Evolutionary conservation across 305 asterid species (phyloP).

Genomic region (Fraxinus angustifolia): DNA sequence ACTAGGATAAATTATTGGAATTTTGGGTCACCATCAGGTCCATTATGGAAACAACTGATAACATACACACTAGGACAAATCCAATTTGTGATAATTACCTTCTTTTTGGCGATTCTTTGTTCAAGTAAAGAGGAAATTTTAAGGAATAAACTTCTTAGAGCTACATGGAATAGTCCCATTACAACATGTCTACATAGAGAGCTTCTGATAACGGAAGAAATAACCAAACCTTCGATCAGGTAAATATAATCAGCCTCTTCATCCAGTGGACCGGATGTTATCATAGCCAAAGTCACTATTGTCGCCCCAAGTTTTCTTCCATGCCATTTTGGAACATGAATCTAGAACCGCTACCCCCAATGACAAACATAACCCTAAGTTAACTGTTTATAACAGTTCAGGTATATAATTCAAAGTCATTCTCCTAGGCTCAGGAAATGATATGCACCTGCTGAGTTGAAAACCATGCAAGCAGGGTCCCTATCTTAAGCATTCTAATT

Average conservation of each 20-base stretch:
- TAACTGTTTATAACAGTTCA: not conserved
- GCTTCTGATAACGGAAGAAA: not conserved
- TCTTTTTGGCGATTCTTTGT: not conserved
- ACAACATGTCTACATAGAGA: not conserved
- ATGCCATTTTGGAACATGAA: not conserved
- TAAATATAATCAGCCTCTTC: not conserved
- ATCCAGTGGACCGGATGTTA: conserved; percentile 4
- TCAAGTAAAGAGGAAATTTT: not conserved
- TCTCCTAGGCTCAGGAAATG: not conserved
- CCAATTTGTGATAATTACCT: not conserved
- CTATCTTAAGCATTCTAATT: conserved; percentile 6
- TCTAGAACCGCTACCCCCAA: not conserved
- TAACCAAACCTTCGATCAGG: not conserved
- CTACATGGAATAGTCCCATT: not conserved
- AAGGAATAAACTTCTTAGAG: not conserved
- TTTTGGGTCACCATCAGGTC: not conserved
- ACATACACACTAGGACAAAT: not conserved
- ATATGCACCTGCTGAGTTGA: conserved; percentile 5
- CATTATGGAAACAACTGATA: not conserved
- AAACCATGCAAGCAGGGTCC: not conserved
- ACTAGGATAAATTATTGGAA: not conserved
- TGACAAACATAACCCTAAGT: not conserved
- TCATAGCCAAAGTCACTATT: not conserved
- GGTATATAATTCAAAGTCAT: conserved; percentile 2
- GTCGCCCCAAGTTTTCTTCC: not conserved